A percentile compares a stretch with the other conserved stretches of the same genome.
phyloP scores from a whole-genome alignment of 2,329 filamentous ascomycete species.

The Alternaria tenuissima region DNA sequence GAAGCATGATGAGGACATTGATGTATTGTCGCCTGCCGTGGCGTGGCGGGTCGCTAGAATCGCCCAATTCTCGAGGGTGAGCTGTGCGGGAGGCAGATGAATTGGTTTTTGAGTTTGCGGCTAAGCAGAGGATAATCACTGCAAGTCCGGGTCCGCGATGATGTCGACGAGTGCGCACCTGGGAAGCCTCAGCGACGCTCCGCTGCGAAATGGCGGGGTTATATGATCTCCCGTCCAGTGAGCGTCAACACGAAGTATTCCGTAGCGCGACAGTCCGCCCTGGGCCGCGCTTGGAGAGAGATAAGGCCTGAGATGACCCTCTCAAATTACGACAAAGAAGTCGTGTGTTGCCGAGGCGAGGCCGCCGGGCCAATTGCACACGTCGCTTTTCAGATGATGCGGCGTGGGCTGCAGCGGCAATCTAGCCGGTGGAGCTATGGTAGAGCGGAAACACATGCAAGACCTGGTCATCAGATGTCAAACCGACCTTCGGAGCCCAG shows the following conservation, averaged over 20 bases:
- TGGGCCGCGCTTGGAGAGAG: conserved; percentile 28
- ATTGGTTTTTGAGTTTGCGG: conserved; percentile 11
- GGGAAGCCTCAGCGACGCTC: conserved; percentile 21
- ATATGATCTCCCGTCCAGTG: conserved; percentile 38
- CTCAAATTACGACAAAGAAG: conserved; percentile 46
- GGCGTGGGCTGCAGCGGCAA: conserved; percentile 44
- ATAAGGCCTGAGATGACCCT: conserved; percentile 48
- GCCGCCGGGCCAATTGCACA: conserved; percentile 40
- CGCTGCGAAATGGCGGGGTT: conserved; percentile 37
- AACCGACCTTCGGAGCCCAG: conserved; percentile 41
- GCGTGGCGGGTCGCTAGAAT: conserved; percentile 23
- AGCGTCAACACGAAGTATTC: conserved; percentile 16
- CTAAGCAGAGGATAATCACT: conserved; percentile 13
- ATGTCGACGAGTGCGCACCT: conserved; percentile 32
- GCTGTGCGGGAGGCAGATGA: conserved; percentile 9
- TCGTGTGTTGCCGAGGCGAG: conserved; percentile 26
- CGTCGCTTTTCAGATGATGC: conserved; percentile 31
- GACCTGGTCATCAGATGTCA: conserved; percentile 35
- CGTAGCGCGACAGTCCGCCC: conserved; percentile 30
- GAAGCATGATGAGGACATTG: conserved; percentile 25
- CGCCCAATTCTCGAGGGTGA: conserved; percentile 9
- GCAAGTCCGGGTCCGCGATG: conserved; percentile 15
- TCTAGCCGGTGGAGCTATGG: conserved; percentile 39
- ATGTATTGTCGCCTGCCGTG: conserved; percentile 15
- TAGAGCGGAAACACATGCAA: conserved; percentile 40